Conservation (phyloP, 371 early-diverging fungal genomes). For the Lichtheimia corymbifera region DNA sequence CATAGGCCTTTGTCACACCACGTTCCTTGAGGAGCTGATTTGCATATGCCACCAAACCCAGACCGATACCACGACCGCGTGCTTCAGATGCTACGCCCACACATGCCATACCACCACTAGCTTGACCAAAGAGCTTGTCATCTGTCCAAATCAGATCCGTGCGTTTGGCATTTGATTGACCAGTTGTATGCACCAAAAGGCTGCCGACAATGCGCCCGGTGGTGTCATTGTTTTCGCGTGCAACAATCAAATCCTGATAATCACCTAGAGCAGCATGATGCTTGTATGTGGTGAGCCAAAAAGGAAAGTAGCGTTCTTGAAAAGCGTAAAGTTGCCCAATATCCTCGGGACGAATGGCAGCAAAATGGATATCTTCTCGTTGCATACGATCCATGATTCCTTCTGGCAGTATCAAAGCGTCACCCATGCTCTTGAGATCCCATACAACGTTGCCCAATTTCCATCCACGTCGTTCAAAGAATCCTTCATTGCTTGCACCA, state of each 20-base stretch:
- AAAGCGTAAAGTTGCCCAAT: slow-evolving; percentile 34
- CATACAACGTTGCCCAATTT: slow-evolving; percentile 17
- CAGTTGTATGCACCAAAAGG: slow-evolving; percentile 27
- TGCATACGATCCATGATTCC: slow-evolving; percentile 28
- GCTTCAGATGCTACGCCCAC: slow-evolving; percentile 45
- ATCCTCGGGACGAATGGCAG: slow-evolving; percentile 22
- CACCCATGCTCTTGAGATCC: slow-evolving; percentile 35
- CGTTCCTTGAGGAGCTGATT: slow-evolving; percentile 35
- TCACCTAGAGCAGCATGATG: slow-evolving; percentile 49
- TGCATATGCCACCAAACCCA: slow-evolving; percentile 43
- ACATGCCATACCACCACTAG: slow-evolving; percentile 51
- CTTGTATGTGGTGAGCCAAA: slow-evolving; percentile 43
- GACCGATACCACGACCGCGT: slow-evolving; percentile 45
- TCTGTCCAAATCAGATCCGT: slow-evolving; percentile 45
- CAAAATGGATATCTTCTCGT: slow-evolving; percentile 39
- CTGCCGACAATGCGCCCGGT: slow-evolving; percentile 34
- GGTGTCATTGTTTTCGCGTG: slow-evolving; percentile 28
- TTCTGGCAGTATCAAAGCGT: slow-evolving; percentile 24
- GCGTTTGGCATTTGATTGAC: slow-evolving; percentile 29
- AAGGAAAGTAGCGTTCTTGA: slow-evolving; percentile 37
- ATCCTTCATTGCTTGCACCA: slow-evolving; percentile 17
- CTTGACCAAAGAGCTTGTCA: slow-evolving; percentile 21
- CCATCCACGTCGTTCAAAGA: slow-evolving; percentile 47
- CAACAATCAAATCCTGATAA: slow-evolving; percentile 45
- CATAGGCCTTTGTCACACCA: slow-evolving; percentile 38